These are phyloP conservation scores for Cerrena zonata DNA, from an alignment of 1,284 basidiomycete species.

Conservation along the genomic window DNA sequence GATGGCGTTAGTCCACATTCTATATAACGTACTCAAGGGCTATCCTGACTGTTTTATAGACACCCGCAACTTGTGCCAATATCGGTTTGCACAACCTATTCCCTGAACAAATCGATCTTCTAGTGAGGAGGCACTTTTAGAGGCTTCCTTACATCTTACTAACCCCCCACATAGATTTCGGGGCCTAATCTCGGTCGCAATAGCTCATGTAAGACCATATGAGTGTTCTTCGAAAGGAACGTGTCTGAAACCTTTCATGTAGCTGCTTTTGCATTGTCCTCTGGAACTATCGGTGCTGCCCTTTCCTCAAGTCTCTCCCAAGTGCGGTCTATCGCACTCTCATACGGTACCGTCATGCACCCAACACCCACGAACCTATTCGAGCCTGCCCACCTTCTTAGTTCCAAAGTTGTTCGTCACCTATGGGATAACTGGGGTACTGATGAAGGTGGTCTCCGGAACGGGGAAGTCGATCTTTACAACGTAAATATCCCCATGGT, in stretches of 20 bases:
- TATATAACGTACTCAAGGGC: too few species aligned
- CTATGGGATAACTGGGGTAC: conserved; percentile 80
- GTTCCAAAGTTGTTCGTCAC: conserved; percentile 61
- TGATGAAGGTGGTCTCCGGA: conserved; percentile 51
- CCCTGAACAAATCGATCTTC: conserved; percentile 77
- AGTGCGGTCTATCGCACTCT: conserved; percentile 70
- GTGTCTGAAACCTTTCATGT: not conserved
- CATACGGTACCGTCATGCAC: conserved; percentile 75
- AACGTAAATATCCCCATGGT: conserved; percentile 78
- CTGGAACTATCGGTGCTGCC: conserved; percentile 87
- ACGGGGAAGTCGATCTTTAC: conserved; percentile 72
- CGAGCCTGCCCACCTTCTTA: conserved; percentile 66
- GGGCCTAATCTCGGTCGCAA: conserved; percentile 79
- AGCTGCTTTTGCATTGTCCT: conserved; percentile 83
- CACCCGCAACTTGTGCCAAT: conserved; percentile 86
- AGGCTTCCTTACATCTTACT: not conserved
- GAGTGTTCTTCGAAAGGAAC: not conserved
- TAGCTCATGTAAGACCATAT: conserved; percentile 52
- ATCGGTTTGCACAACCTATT: conserved; percentile 85
- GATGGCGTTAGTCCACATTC: conserved; percentile 66
- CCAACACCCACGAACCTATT: conserved; percentile 59
- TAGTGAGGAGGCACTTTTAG: conserved; percentile 41
- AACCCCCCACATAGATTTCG: conserved; percentile 47
- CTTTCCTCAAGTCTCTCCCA: conserved; percentile 73
- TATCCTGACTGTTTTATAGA: conserved; percentile 52